Evolutionary conservation across 257 asterid genomes (phyloP).

Genomic region (Solanum peruvianum): DNA sequence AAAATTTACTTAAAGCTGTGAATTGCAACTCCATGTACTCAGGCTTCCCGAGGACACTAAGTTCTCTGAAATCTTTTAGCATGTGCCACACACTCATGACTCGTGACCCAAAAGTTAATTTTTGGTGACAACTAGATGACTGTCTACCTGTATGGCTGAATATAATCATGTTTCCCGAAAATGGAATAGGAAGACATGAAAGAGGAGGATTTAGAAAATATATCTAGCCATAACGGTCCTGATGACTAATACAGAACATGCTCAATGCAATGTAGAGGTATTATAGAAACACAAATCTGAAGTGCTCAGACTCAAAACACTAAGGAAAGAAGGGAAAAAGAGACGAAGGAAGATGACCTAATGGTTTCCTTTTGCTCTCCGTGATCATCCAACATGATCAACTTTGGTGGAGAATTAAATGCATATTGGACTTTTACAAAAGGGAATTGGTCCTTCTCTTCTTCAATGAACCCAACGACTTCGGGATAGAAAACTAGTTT

Average conservation of each 20-base stretch:
- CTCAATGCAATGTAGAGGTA: not conserved
- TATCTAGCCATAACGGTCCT: not conserved
- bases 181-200: not conserved
- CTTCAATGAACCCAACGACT: conserved; percentile 81
- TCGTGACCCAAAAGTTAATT: not conserved
- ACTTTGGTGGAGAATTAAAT: conserved; percentile 82
- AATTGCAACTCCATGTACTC: not conserved
- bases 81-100: not conserved
- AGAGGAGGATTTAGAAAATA: not conserved
- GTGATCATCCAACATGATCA: conserved; percentile 71
- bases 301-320: not conserved
- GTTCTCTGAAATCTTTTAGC: not conserved
- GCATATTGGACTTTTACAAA: conserved; percentile 60
- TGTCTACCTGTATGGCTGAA: not conserved
- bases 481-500: conserved; percentile 91
- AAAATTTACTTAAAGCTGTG: not conserved
- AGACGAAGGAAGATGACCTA: conserved; percentile 28
- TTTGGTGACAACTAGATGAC: not conserved
- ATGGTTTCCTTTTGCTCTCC: conserved; percentile 76
- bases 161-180: not conserved
- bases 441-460: conserved; percentile 81
- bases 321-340: not conserved
- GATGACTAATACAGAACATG: not conserved
- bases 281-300: not conserved
- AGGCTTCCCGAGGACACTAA: not conserved